Evolutionary conservation across 2,329 filamentous ascomycete genomes (phyloP).

Genomic region (Magnaporthiopsis incrustans): DNA sequence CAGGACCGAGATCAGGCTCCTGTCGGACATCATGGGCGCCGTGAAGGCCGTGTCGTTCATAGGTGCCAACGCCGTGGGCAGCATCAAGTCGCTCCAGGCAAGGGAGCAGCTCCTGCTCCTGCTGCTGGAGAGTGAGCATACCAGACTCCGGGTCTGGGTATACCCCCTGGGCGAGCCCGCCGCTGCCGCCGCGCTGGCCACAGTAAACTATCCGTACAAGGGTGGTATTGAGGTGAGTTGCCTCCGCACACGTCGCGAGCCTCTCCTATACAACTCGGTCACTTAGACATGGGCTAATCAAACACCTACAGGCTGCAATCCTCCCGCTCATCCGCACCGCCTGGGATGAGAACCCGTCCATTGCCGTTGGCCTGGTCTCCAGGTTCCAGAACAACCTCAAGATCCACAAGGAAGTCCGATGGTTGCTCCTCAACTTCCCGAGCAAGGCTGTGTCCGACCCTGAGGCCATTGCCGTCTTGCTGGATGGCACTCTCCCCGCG

Average conservation of each 20-base stretch:
- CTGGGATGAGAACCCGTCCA: slow-evolving; percentile 75
- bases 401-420: slow-evolving; percentile 68
- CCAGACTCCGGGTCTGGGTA: slow-evolving; percentile 81
- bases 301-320: slow-evolving; percentile 28
- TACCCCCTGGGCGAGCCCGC: slow-evolving; percentile 63
- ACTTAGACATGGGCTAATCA: background rate
- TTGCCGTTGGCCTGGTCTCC: slow-evolving; percentile 77
- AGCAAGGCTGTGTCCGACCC: slow-evolving; percentile 75
- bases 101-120: slow-evolving; percentile 80
- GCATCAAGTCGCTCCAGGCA: slow-evolving; percentile 57
- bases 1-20: slow-evolving; percentile 80
- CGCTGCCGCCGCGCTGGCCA: slow-evolving; percentile 20
- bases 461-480: slow-evolving; percentile 72
- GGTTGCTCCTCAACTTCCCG: slow-evolving; percentile 72
- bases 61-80: slow-evolving; percentile 41
- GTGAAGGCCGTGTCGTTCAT: slow-evolving; percentile 58
- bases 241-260: background rate
- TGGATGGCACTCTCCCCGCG: slow-evolving; percentile 65
- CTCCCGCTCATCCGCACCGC: slow-evolving; percentile 66
- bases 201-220: slow-evolving; percentile 33
- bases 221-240: slow-evolving; percentile 29
- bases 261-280: background rate
- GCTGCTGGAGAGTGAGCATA: slow-evolving; percentile 77
- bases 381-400: slow-evolving; percentile 75
- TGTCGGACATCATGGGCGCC: slow-evolving; percentile 64